A percentile compares a stretch with the other conserved stretches of the same genome.
phyloP scores from a whole-genome alignment of 2,329 filamentous ascomycete genomes.

The Didymella lethalis region DNA sequence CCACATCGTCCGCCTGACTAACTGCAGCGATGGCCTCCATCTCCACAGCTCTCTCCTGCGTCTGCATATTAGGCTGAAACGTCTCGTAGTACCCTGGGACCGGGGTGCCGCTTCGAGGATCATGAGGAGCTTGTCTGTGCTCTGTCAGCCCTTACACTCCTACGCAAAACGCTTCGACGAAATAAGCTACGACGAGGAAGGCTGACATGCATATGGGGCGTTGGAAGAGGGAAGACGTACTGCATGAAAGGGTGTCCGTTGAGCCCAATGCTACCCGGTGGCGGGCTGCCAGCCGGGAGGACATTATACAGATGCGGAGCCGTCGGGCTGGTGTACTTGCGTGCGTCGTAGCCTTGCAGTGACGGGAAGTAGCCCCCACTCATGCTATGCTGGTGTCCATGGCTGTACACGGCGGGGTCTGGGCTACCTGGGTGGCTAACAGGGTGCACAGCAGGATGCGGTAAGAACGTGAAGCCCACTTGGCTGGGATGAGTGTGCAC shows the following conservation, averaged over 20 bases:
- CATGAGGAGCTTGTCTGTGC: background rate
- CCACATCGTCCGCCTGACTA: background rate
- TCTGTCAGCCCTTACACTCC: background rate
- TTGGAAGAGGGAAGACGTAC: background rate
- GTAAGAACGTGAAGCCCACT: background rate
- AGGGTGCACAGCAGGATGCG: conserved; percentile 1
- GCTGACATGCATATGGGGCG: background rate
- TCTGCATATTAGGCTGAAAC: background rate
- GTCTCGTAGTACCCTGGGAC: conserved; percentile 12
- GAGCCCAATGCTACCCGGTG: background rate
- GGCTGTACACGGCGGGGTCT: background rate
- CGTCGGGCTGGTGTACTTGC: conserved; percentile 3
- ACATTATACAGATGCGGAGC: conserved; percentile 1
- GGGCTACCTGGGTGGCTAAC: conserved; percentile 8
- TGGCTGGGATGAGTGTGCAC: conserved; percentile 2
- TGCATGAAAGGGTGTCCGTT: conserved; percentile 4
- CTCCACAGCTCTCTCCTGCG: conserved; percentile 9
- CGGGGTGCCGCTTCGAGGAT: background rate
- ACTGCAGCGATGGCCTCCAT: conserved; percentile 14
- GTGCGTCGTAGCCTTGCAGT: background rate
- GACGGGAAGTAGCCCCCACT: conserved; percentile 1
- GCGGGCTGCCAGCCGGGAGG: background rate
- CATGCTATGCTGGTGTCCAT: conserved; percentile 1
- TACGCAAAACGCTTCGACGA: background rate
- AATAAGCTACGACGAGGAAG: background rate